phyloP scores from a whole-genome alignment of 2,329 filamentous ascomycete genomes.

The Colletotrichum musae region DNA sequence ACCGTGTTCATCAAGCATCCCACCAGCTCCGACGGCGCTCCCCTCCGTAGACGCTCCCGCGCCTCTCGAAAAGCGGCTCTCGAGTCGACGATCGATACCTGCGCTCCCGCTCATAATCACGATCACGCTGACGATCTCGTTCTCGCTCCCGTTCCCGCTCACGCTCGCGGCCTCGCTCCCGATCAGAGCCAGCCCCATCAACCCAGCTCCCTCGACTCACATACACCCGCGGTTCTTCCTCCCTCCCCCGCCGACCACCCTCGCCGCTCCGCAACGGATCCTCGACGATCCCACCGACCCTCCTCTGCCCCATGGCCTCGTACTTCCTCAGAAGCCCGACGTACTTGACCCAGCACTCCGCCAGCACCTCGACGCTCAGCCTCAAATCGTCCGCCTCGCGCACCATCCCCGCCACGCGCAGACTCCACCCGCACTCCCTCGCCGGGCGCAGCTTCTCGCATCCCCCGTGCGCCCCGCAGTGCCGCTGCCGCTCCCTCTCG shows the following conservation, averaged over 20 bases:
- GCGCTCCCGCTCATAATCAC: neutral
- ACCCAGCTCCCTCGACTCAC: conserved; percentile 14
- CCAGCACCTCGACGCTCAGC: conserved; percentile 28
- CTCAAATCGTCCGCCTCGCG: conserved; percentile 22
- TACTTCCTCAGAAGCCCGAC: conserved; percentile 33
- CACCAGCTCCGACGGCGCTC: conserved; percentile 19
- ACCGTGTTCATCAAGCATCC: neutral
- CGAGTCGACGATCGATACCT: neutral
- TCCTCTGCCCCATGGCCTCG: conserved; percentile 26
- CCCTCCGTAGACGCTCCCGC: neutral
- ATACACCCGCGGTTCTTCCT: neutral
- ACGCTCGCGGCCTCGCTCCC: neutral
- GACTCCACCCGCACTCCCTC: conserved; percentile 28
- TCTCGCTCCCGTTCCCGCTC: neutral
- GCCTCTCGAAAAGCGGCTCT: neutral
- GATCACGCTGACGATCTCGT: neutral
- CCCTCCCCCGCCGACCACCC: neutral
- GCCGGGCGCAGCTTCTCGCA: conserved; percentile 3
- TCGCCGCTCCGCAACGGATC: neutral
- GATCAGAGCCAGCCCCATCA: neutral
- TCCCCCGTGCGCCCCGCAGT: conserved; percentile 12
- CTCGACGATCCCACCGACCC: conserved; percentile 25
- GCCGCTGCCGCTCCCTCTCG: conserved; percentile 17
- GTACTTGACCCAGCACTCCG: conserved; percentile 33
- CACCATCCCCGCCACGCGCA: conserved; percentile 6